phyloP scores from a whole-genome alignment of 257 asterid species.

The Nyctanthes arbortristis region DNA sequence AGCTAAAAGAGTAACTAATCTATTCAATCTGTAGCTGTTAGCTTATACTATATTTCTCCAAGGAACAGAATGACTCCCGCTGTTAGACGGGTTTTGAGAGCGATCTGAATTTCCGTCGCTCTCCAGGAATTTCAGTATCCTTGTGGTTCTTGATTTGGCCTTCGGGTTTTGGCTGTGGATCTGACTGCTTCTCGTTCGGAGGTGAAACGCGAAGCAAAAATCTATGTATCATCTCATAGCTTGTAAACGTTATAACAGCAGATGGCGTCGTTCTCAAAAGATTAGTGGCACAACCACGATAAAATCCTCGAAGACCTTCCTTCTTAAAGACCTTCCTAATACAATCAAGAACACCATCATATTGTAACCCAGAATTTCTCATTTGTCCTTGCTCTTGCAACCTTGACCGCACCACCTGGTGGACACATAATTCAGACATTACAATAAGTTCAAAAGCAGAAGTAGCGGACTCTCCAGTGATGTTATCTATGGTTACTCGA shows the following conservation, averaged over 20 bases:
- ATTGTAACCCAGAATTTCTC: slow-evolving; percentile 49
- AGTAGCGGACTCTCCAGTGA: background rate
- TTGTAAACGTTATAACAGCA: slow-evolving; percentile 87
- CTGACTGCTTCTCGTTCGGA: slow-evolving; percentile 45
- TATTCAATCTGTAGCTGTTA: slow-evolving; percentile 44
- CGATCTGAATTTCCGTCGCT: no score
- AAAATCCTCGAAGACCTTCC: slow-evolving; percentile 81
- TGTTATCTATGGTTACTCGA: background rate
- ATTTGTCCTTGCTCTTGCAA: slow-evolving; percentile 93
- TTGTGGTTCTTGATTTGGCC: slow-evolving; percentile 31
- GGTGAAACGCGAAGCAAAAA: slow-evolving; percentile 49
- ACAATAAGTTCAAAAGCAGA: background rate
- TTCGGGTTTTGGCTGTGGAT: slow-evolving; percentile 35
- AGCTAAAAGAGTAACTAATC: slow-evolving; percentile 15
- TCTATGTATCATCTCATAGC: slow-evolving; percentile 85
- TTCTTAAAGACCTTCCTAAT: slow-evolving; percentile 55
- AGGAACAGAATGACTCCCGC: slow-evolving; percentile 48
- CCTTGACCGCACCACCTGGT: slow-evolving; percentile 90
- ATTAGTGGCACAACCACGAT: slow-evolving; percentile 97
- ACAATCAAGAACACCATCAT: slow-evolving; percentile 79
- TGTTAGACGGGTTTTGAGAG: slow-evolving; percentile 40
- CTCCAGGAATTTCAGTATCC: slow-evolving; percentile 34
- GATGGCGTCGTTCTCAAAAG: slow-evolving; percentile 93
- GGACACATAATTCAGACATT: background rate
- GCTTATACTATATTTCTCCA: slow-evolving; percentile 47